Evolutionary conservation across 2,329 filamentous ascomycete genomes (phyloP), one percentile per base, ranked within the genome.

Genomic region (Sclerotinia sclerotiorum): DNA sequence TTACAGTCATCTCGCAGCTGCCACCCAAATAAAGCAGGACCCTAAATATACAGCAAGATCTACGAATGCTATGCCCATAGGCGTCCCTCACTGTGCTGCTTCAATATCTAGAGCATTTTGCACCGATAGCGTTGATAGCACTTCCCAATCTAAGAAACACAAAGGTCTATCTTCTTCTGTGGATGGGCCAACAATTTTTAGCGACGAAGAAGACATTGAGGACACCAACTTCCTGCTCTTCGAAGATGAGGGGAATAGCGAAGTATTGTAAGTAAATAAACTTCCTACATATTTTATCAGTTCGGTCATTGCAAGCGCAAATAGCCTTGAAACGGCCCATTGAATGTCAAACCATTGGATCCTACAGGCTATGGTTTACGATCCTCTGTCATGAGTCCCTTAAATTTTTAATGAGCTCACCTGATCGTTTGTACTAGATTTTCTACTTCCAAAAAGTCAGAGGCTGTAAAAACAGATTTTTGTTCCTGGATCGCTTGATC

Each of bases 401-500:
- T 5, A 17, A 4, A 7, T 19, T 52, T 13, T 7, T 24, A 52
- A 13, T 27, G 21, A 0, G 5, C 17, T n/a, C 55, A 57, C 52
- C 52, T 65, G 29, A 52, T 54, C 44, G 11, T 61, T 24, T 42
- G 21, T 56, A 55, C 21, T 39, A 68, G 61, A 24, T 39, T n/a
- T 61, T 62, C 49, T 17, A 19, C 11, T 42, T 46, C 46, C 48
- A 70, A 57, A 48, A 58, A 54, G 24, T 21, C 32, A 51, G 62
- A 63, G 21, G 69, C 68, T 42, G 57, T 70, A 15, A 62, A 73
- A 64, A 88, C 85, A 0, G 83, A 88, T 73, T 97, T 97, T 95
- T 73, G 77, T 84, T 1, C 90, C 92, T 0, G 90, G 90, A 1
- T 82, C 81, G 0, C 81, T 97, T 8, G 84, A 92, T 70, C 82